phyloP scores from a whole-genome alignment of 805 yeast species.

The Wickerhamiella occidentalis region DNA sequence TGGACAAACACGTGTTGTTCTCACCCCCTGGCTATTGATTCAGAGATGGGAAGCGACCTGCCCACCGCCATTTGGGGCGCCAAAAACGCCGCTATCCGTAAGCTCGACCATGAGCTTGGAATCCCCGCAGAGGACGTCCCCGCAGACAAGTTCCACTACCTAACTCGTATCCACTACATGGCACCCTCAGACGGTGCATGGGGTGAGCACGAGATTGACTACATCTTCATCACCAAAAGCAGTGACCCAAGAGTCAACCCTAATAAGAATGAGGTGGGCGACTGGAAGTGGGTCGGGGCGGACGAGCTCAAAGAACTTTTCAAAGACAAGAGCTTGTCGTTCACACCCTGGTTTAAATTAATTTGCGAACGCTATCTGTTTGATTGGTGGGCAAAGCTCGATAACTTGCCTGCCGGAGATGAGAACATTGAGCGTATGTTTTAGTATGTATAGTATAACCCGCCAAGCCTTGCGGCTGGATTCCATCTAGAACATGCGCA shows the following conservation, averaged over 20 bases:
- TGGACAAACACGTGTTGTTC: slow-evolving; percentile 99
- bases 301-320: slow-evolving; percentile 66
- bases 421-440: slow-evolving; percentile 20
- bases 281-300: slow-evolving; percentile 57
- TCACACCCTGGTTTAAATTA: slow-evolving; percentile 97
- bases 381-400: slow-evolving; percentile 68
- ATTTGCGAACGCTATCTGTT: slow-evolving; percentile 85
- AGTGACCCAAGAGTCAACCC: slow-evolving; percentile 35
- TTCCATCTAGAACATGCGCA: no score
- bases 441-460: no score
- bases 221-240: slow-evolving; percentile 67
- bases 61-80: slow-evolving; percentile 61
- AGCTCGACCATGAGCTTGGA: slow-evolving; percentile 87
- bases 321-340: slow-evolving; percentile 46
- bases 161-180: slow-evolving; percentile 90
- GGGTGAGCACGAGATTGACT: slow-evolving; percentile 98
- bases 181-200: slow-evolving; percentile 67
- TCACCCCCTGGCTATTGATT: slow-evolving; percentile 77
- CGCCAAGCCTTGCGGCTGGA: neutral
- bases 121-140: slow-evolving; percentile 51
- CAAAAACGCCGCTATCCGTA: slow-evolving; percentile 80
- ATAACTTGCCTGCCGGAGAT: slow-evolving; percentile 12
- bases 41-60: slow-evolving; percentile 63
- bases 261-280: slow-evolving; percentile 79
- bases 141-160: slow-evolving; percentile 55